These are phyloP conservation scores for Fusarium luffae DNA, from an alignment of 2,329 filamentous ascomycete genomes.

Conservation along the genomic window DNA sequence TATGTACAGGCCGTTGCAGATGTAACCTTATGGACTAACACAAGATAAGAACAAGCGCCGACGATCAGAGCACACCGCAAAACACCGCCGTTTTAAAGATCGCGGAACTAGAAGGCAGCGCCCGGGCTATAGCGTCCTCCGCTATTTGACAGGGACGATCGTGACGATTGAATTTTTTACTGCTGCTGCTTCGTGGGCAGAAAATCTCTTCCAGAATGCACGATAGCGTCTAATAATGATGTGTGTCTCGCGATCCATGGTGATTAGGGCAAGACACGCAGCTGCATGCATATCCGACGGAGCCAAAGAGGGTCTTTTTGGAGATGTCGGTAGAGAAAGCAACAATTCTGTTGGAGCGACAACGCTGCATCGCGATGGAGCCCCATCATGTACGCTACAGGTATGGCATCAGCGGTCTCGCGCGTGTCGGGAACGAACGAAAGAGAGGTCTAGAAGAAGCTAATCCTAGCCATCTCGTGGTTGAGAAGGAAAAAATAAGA, in stretches of 20 bases:
- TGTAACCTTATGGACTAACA: conserved; percentile 33
- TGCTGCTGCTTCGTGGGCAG: conserved; percentile 29
- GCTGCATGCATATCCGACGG: conserved; percentile 36
- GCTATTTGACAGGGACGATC: conserved; percentile 27
- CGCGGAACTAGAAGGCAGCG: conserved; percentile 35
- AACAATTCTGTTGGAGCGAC: conserved; percentile 32
- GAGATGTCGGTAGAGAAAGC: conserved; percentile 14
- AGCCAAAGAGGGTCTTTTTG: conserved; percentile 32
- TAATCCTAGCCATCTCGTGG: conserved; percentile 22
- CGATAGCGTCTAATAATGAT: conserved; percentile 21
- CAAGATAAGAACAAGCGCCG: conserved; percentile 33
- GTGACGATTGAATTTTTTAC: conserved; percentile 20
- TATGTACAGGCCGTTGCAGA: conserved; percentile 22
- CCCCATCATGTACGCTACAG: conserved; percentile 1
- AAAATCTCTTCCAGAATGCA: conserved; percentile 26
- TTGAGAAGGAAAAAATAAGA: conserved; percentile 26
- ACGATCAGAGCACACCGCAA: conserved; percentile 35
- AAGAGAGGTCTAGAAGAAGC: conserved; percentile 19
- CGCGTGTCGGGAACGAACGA: conserved; percentile 45
- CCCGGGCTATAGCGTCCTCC: conserved; percentile 35
- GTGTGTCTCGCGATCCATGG: conserved; percentile 22
- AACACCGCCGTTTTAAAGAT: conserved; percentile 34
- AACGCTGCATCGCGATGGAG: conserved; percentile 43
- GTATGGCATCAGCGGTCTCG: conserved; percentile 18
- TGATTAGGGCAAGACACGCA: conserved; percentile 44